Evolutionary conservation across 371 early-diverging fungal species (phyloP), one percentile per base, ranked within the genome.

Genomic region (Dinochytrium kinnereticum): DNA sequence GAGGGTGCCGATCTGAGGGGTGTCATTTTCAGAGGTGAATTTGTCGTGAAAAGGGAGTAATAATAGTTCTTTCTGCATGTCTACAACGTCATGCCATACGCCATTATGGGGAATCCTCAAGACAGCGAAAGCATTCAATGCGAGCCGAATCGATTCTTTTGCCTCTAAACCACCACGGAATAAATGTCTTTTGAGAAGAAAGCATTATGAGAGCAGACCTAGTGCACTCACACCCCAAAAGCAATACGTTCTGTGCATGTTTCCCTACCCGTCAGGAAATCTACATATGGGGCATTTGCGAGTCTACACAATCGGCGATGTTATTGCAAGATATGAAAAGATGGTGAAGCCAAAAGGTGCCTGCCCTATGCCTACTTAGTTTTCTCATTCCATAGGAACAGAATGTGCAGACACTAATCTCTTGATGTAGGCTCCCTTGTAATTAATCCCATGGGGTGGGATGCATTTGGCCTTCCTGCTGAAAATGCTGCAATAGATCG

Each of bases 401-500:
- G 28, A 21, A 51, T 19, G 5, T 53, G 7, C 26, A 10, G n/a
- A 24, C 40, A 2, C 61, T 26, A 13, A 68, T 1, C 69, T 13
- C 28, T 1, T 57, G 3, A 13, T 44, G 21, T 39, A 49, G 67
- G 17, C 51, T 34, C 40, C 50, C 36, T 91, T 82, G 91, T 93
- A 2, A 76, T 96, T 0, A 94, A 93, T 80, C 97, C 99, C 0
- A 98, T 98, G 92, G 99, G 98, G 2, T 98, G 98, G 94, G 99
- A 99, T 80, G 96, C 99, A 5, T 99, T 98, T 86, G 99, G 99
- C 2, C 89, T 99, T 17, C 99, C 99, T 0, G 98, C 98, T 17
- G 99, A 99, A 79, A 98, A 99, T 81, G 96, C 96, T 0, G 99
- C 99, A 0, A 93, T 96, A 39, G 94, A 96, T 76, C 88, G 94